A percentile compares a stretch with the other conserved stretches of the same genome.
phyloP scores from a whole-genome alignment of 2,329 filamentous ascomycete species.

The Fusarium nematophilum region DNA sequence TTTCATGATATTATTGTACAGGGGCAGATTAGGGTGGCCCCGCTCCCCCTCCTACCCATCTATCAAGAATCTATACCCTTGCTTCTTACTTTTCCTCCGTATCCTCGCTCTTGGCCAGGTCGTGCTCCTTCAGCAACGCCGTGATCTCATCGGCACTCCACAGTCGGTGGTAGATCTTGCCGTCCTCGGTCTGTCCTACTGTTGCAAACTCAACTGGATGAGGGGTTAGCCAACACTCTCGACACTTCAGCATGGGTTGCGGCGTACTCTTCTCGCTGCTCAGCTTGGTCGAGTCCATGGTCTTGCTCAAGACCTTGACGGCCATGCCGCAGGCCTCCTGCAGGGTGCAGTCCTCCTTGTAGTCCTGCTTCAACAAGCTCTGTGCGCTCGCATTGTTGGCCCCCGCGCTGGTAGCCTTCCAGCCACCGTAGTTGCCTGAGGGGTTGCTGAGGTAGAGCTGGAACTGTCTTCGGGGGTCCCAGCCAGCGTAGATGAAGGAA shows the following conservation, averaged over 20 bases:
- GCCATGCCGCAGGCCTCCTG: conserved; percentile 97
- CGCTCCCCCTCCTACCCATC: conserved; percentile 39
- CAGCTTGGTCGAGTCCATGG: conserved; percentile 98
- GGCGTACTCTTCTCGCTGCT: conserved; percentile 97
- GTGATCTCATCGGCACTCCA: conserved; percentile 98
- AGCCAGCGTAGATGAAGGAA: conserved; percentile 99
- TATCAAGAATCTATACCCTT: conserved; percentile 44
- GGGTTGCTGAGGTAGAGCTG: conserved; percentile 99
- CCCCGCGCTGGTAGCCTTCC: conserved; percentile 98
- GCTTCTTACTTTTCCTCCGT: conserved; percentile 69
- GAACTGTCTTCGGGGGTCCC: conserved; percentile 95
- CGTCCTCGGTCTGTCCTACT: conserved; percentile 92
- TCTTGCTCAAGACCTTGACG: conserved; percentile 99
- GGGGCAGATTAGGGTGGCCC: conserved; percentile 39
- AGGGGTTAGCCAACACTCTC: conserved; percentile 26
- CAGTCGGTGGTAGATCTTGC: conserved; percentile 97
- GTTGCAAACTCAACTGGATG: conserved; percentile 93
- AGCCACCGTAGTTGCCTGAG: conserved; percentile 97
- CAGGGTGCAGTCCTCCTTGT: conserved; percentile 97
- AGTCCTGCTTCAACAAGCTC: conserved; percentile 97
- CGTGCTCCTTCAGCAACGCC: conserved; percentile 92
- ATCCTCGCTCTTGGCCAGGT: conserved; percentile 87
- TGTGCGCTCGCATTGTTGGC: conserved; percentile 98
- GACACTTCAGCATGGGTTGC: background rate
- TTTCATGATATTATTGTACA: conserved; percentile 49